Evolutionary conservation across 169 alveolate genomes (phyloP), one percentile per base, ranked within the genome.

Genomic region (Fabrea salina): DNA sequence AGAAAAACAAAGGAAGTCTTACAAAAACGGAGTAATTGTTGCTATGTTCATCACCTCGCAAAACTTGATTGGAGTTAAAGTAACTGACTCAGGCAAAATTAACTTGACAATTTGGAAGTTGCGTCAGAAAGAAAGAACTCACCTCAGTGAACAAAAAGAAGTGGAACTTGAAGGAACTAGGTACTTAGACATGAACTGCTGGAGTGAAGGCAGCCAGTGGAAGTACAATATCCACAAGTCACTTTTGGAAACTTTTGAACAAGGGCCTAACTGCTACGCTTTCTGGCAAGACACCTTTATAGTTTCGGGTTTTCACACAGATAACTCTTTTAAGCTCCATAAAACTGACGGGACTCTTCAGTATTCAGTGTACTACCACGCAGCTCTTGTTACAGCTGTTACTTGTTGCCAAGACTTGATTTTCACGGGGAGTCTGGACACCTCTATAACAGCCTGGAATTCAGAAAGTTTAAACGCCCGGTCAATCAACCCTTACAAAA

Each of bases 261-360:
- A 43, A 32, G 25, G 33, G 1, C 35, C 44, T 50, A 49, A 72
- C 8, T 43, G n/a, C 7, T 44, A 44, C 25, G 47, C 50, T 35
- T 8, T 32, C 25, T 72, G 54, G 54, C 33, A 35, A 7, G 70
- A 51, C 0, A 40, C 47, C 7, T 0, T 49, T 13, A 11, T 72
- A 19, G 16, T 72, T 1, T 50, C 71, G 13, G 67, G 80, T 8
- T 72, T 72, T 27, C 50, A 72, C 33, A 50, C 27, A 8, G 80
- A 72, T 51, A 72, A 72, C 70, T 50, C 71, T 13, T 72, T 72
- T 51, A 72, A 72, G 51, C 27, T 72, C 11, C 67, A 44, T 51
- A 47, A 4, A 1, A n/a, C 35, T 16, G 35, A 51, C 30, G 80
- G 71, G 11, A 11, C 27, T 6, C 30, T 72, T 19, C 22, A 50